Base-by-base conservation (phyloP, 2,329 filamentous ascomycete species). In the Pseudogymnoascus sp. region DNA sequence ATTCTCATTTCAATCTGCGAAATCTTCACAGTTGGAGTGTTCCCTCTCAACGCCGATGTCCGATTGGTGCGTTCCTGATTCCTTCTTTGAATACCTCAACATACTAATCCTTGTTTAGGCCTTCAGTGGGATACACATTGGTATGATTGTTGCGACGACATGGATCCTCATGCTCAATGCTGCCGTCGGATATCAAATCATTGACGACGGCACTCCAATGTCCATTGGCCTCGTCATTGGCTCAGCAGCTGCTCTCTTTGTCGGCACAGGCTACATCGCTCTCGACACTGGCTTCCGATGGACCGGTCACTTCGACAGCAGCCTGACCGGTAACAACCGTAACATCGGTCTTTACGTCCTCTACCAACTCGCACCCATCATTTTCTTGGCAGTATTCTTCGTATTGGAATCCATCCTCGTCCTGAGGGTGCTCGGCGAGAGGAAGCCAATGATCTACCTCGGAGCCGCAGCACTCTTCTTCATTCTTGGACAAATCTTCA, bases 91-190 rank as follows among this genome's bases (percentile, higher is more conserved):
- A 19, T 53, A 4, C 2, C 47, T n/a, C 7, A 2, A 8, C 16
- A 11, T 47, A 33, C 61, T 61, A 31, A 61, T 26, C 14, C 13
- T 35, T 10, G 14, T 61, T 13, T 64, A 93, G 89, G 91, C 84
- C 7, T 99, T 99, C 73, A 90, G 90, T 13, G 93, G 89, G 35
- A 87, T 95, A 40, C 95, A 99, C 74, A 85, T 99, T 64, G 95
- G 91, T 65, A 85, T 93, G 67, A 96, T 99, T 64, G 84, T 89
- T 63, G 91, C 93, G 14, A 93, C 92, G 0, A 84, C 86, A 59
- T 99, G 93, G 93, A 86, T 96, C 35, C 82, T 99, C 4, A 85
- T 97, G 77, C 82, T 97, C 69, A 97, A 97, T 72, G 92, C 91
- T 3, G 78, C 96, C 4, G 91, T 99, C 53, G 95, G 95, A 53